Base-by-base conservation (phyloP, 2,329 filamentous ascomycete genomes). In the Exophiala calicioides region DNA sequence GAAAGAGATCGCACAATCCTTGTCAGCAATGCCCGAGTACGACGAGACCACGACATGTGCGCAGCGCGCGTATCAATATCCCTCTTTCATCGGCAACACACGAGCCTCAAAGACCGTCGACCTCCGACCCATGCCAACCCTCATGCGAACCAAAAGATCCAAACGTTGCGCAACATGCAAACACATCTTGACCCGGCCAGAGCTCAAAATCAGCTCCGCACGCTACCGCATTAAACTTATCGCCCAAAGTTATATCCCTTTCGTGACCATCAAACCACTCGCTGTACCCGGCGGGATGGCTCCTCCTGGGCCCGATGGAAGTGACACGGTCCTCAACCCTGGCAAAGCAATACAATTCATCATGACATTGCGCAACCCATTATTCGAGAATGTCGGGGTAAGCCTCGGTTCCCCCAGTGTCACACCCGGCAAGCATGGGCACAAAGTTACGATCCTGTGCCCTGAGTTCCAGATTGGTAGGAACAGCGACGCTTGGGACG, bases 381-480 rank as follows among this genome's bases (percentile, higher is more conserved):
- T 97, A 55, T 98, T 96, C 68, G 93, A 98, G 58, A 79, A 81
- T 16, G 85, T 98, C 57, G 86, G 85, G 49, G 85, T 98, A 47
- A 91, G 86, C 0, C 79, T 98, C 5, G 91, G 90, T 3, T 94
- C 90, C 0, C 89, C 91, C 0, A 80, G 84, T 18, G 78, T 78
- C 7, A 94, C 88, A 0, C 88, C 89, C 0, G 89, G 89, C 3
- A 78, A 82, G 6, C 86, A 90, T 60, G 77, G 80, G 1, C 86
- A 85, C 45, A 86, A 81, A 60, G 88, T 98, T 50, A 98, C 93
- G 0, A 85, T 98, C 10, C 77, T 98, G 1, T 98, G 91, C 61
- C 93, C 93, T 0, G 84, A 95, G 59, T 97, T 98, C 65, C 88
- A 93, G 37, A 85, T 98, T 33, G 91, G 90, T 53, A 88, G 91